Evolutionary conservation across 2,329 filamentous ascomycete species (phyloP), one percentile per base, ranked within the genome.

Genomic region (Bipolaris gigantea): DNA sequence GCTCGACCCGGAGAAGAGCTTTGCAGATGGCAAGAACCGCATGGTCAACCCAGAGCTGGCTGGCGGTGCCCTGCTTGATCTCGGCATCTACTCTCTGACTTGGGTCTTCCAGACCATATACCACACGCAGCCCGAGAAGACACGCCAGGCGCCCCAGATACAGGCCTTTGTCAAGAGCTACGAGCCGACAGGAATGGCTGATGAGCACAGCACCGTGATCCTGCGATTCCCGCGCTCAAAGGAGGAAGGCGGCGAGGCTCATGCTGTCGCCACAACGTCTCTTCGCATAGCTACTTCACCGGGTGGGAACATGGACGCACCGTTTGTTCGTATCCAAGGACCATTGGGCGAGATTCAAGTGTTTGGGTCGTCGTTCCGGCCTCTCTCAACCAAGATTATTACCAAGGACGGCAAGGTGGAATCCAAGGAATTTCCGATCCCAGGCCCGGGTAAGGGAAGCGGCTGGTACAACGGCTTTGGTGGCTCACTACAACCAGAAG

Each of bases 51-150:
- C 82, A 18, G 87, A 92, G 66, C 81, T 96, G 40, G 92, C 91
- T 0, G 92, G 92, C 27, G 92, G 92, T 48, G 88, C 87, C 2
- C 78, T 95, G 50, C 82, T 96, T 46, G 92, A 96, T 74, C 80
- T 96, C 53, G 92, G 92, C 57, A 89, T 96, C 74, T 96, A 96
- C 78, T 85, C 89, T 42, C 77, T 96, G 57, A 95, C 90, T 30
- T 96, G 92, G 92, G 83, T 94, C 6, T 95, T 93, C 81, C 90
- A 96, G 76, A 88, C 88, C 40, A 82, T 96, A 25, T 96, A 96
- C 76, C 89, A 92, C 73, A 85, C 89, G 3, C 88, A 92, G 68
- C 81, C 86, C 2, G 80, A 72, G 27, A 72, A 77, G 9, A 73
- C 83, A 49, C 89, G 90, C 63, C 83, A 90, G 73, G 69, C 82